Evolutionary conservation across 2,329 filamentous ascomycete genomes (phyloP).

Genomic region (Epichloe scottii): DNA sequence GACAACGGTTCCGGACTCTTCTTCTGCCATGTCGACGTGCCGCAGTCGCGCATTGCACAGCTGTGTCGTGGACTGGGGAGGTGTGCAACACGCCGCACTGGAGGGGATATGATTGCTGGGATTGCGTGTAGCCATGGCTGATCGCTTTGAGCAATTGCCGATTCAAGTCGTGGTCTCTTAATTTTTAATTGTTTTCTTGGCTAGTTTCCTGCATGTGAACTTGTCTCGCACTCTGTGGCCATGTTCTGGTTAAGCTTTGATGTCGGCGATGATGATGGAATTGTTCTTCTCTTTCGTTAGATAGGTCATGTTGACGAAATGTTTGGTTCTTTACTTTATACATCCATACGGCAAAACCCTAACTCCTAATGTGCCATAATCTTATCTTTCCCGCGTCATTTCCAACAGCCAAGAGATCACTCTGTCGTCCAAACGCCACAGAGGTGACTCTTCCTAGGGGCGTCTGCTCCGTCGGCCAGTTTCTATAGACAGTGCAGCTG

Average conservation of each 20-base stretch:
- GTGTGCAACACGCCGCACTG: not conserved
- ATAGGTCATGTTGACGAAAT: too few relatives aligned
- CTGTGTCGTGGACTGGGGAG: not conserved
- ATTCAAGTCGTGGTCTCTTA: too few relatives aligned
- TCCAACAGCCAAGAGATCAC: constrained; percentile 66
- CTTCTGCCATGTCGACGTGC: not conserved
- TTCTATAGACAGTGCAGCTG: constrained; percentile 85
- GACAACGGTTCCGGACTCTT: not conserved
- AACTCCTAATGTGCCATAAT: constrained; percentile 76
- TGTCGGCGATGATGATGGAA: too few relatives aligned
- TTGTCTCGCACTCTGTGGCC: too few relatives aligned
- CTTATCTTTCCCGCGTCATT: constrained; percentile 83
- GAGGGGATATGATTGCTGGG: not conserved
- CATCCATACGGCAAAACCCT: constrained; percentile 11
- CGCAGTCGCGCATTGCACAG: not conserved
- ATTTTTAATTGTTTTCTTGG: too few relatives aligned
- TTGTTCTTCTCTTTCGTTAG: too few relatives aligned
- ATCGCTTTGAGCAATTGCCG: not conserved
- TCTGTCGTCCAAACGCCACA: constrained; percentile 54
- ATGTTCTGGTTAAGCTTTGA: too few relatives aligned
- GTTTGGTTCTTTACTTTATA: too few relatives aligned
- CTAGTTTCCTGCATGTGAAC: too few relatives aligned
- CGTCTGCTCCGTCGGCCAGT: constrained; percentile 90
- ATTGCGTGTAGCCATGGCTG: not conserved
- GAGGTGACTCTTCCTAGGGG: constrained; percentile 73